These are phyloP conservation scores for Apiospora malaysiana DNA, from an alignment of 2,329 filamentous ascomycete genomes.

Conservation along the genomic window DNA sequence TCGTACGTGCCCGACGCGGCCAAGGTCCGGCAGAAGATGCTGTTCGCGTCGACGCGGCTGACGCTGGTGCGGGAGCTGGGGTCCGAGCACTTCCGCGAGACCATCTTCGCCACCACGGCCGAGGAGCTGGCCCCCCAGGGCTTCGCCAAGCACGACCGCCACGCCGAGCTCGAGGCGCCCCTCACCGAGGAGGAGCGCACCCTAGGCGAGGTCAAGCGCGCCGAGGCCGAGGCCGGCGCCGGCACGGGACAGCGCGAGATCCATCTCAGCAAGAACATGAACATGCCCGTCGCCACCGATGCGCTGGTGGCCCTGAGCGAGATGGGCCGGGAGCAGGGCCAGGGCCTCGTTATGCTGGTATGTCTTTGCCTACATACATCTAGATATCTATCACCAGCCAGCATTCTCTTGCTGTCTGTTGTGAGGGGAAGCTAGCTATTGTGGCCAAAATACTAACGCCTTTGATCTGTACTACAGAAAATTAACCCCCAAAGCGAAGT, in stretches of 20 bases:
- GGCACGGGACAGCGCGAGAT: conserved; percentile 68
- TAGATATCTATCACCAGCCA: conserved; percentile 24
- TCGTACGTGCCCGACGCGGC: conserved; percentile 82
- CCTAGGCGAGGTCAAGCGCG: conserved; percentile 74
- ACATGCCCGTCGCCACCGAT: conserved; percentile 65
- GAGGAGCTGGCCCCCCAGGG: conserved; percentile 73
- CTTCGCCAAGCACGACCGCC: conserved; percentile 75
- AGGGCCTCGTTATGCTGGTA: conserved; percentile 70
- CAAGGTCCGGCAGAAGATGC: conserved; percentile 84
- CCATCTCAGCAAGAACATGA: conserved; percentile 61
- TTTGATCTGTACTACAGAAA: conserved; percentile 57
- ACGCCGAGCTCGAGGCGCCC: conserved; percentile 68
- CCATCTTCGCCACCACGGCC: conserved; percentile 72
- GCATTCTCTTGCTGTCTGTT: background rate
- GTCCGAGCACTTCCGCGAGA: conserved; percentile 78
- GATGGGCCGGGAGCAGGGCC: conserved; percentile 57
- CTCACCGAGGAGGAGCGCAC: conserved; percentile 80
- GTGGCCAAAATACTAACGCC: background rate
- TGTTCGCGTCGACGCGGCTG: conserved; percentile 79
- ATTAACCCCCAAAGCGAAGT: conserved; percentile 75
- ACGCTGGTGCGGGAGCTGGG: conserved; percentile 79
- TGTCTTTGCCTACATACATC: conserved; percentile 35
- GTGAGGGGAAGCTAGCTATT: too few species aligned
- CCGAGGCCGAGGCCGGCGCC: conserved; percentile 74
- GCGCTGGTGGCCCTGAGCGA: conserved; percentile 68